Percentiles rank a stretch among this genome's conserved stretches.
Evolutionary conservation across 2,329 filamentous ascomycete species (phyloP).

Genomic region (Plectosphaerella plurivora): DNA sequence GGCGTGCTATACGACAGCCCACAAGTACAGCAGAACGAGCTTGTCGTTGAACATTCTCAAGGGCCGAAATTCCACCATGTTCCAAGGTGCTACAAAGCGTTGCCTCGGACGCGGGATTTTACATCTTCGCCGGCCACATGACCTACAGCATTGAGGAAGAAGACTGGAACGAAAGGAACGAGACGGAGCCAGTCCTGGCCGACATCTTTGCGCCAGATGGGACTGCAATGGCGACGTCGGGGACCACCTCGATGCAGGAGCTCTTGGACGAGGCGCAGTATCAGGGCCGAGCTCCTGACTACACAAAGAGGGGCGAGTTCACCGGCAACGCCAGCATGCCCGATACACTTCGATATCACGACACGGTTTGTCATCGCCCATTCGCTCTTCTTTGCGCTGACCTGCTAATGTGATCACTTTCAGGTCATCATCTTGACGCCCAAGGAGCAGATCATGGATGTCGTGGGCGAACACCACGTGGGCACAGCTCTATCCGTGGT

Average conservation of each 20-base stretch:
- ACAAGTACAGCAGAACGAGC: slow-evolving; percentile 27
- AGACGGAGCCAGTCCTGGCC: slow-evolving; percentile 1
- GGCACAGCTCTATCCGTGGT: no score
- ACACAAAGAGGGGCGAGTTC: slow-evolving; percentile 7
- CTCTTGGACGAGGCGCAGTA: slow-evolving; percentile 6
- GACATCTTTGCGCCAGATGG: no score
- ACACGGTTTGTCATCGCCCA: not conserved
- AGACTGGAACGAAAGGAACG: slow-evolving; percentile 7
- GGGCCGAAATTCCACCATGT: no score
- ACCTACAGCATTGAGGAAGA: not conserved
- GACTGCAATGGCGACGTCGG: no score
- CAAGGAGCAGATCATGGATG: no score
- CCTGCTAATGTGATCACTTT: no score
- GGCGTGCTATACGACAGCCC: slow-evolving; percentile 25
- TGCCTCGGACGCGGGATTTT: slow-evolving; percentile 18
- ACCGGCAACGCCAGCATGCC: slow-evolving; percentile 12
- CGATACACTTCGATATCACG: no score
- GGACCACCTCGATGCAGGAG: slow-evolving; percentile 11
- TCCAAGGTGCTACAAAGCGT: slow-evolving; percentile 16
- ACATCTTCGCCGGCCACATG: slow-evolving; percentile 23
- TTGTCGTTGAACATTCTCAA: slow-evolving; percentile 22
- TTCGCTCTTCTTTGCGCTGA: no score
- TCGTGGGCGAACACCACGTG: no score
- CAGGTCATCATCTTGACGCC: no score
- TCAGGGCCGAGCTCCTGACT: slow-evolving; percentile 2